phyloP scores from a whole-genome alignment of 164 flowering plant species.

The Piper betle region DNA sequence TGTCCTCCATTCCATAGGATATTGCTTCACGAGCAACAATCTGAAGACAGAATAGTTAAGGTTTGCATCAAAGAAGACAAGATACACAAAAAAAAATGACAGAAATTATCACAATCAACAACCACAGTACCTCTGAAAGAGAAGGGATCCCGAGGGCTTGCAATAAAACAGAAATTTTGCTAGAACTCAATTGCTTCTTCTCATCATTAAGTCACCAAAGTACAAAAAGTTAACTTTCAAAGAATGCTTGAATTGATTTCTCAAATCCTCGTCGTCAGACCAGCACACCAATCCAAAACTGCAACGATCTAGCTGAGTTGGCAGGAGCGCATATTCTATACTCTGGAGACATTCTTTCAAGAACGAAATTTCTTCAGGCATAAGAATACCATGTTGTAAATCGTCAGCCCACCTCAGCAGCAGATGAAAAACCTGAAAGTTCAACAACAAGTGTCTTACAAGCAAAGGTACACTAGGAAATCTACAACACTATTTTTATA shows the following conservation, averaged over 20 bases:
- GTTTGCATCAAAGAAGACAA: background rate
- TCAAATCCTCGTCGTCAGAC: constrained; percentile 64
- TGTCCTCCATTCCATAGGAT: constrained; percentile 37
- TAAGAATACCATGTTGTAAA: constrained; percentile 41
- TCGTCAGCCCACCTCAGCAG: constrained; percentile 63
- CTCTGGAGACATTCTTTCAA: constrained; percentile 49
- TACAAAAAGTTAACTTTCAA: constrained; percentile 46
- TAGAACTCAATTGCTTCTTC: constrained; percentile 26
- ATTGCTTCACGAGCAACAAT: constrained; percentile 73
- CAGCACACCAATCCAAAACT: constrained; percentile 79
- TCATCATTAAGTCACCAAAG: constrained; percentile 41
- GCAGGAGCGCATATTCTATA: constrained; percentile 48
- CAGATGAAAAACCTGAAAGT: constrained; percentile 51
- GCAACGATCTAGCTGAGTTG: constrained; percentile 65
- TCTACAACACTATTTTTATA: background rate
- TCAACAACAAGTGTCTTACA: too few relatives aligned
- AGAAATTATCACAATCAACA: background rate
- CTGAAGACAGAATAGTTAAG: constrained; percentile 21
- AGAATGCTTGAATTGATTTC: constrained; percentile 47
- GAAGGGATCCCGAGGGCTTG: constrained; percentile 52
- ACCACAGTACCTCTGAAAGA: constrained; percentile 58
- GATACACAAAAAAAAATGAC: background rate
- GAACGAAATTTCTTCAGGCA: constrained; percentile 21
- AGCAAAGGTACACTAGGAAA: background rate
- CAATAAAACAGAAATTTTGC: constrained; percentile 39